A percentile compares a stretch with the other conserved stretches of the same genome.
phyloP scores from a whole-genome alignment of 768 basidiomycete genomes.

The Tricholoma furcatifolium region DNA sequence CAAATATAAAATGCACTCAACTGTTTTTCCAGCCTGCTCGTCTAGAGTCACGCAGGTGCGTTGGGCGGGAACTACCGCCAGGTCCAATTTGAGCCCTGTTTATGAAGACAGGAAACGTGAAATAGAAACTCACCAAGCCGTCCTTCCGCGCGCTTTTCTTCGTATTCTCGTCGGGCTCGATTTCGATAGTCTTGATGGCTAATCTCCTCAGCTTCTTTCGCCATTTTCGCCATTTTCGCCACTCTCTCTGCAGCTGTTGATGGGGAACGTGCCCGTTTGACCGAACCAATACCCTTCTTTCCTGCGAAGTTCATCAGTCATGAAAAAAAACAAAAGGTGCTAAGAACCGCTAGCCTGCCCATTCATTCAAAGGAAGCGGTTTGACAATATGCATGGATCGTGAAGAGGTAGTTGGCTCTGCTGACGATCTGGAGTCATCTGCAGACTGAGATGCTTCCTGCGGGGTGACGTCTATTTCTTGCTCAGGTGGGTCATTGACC shows the following conservation, averaged over 20 bases:
- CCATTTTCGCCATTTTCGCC: constrained; percentile 78
- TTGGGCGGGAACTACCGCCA: constrained; percentile 52
- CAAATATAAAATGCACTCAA: constrained; percentile 6
- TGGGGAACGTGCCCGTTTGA: constrained; percentile 69
- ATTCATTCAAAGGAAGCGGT: constrained; percentile 76
- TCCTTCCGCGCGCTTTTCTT: constrained; percentile 71
- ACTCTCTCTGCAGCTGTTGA: constrained; percentile 56
- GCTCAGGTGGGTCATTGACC: constrained; percentile 22
- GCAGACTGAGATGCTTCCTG: constrained; percentile 6
- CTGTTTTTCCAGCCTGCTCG: constrained; percentile 67
- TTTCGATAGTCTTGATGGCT: constrained; percentile 64
- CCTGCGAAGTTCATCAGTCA: constrained; percentile 40
- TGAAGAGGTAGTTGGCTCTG: neutral
- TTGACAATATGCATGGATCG: constrained; percentile 47
- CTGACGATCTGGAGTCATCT: neutral
- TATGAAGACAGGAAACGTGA: neutral
- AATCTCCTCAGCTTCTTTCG: constrained; percentile 64
- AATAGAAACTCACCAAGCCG: constrained; percentile 44
- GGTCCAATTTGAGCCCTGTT: neutral
- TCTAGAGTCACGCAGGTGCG: constrained; percentile 75
- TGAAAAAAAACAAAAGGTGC: constrained; percentile 4
- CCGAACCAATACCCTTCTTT: constrained; percentile 72
- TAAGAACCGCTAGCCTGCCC: constrained; percentile 60
- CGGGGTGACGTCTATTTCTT: neutral
- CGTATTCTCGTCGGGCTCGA: constrained; percentile 69